Conservation (phyloP, 164 flowering plant genomes). For the Houttuynia cordata region DNA sequence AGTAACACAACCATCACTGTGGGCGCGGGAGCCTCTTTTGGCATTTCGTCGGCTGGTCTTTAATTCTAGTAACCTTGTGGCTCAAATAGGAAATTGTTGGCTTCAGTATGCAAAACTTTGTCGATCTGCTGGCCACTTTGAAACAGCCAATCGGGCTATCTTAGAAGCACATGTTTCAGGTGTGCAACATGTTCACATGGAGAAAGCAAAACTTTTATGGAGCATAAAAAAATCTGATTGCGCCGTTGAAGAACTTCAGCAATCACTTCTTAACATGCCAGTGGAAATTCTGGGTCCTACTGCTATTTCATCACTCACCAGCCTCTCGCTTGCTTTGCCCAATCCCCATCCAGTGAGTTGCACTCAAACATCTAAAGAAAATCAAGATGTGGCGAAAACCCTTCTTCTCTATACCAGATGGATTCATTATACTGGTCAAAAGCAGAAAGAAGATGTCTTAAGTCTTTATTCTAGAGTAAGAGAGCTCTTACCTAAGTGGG, state of each 20-base stretch:
- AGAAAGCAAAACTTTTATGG: constrained; percentile 97
- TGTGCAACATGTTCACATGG: constrained; percentile 81
- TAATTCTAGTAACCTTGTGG: constrained; percentile 66
- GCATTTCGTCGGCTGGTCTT: constrained; percentile 86
- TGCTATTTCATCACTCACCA: constrained; percentile 67
- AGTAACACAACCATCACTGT: constrained; percentile 84
- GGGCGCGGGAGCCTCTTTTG: constrained; percentile 96
- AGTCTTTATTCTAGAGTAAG: constrained; percentile 74
- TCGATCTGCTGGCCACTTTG: constrained; percentile 94
- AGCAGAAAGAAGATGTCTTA: constrained; percentile 95
- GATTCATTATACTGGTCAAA: constrained; percentile 96
- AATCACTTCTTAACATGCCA: constrained; percentile 82
- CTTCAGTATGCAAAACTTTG: constrained; percentile 96
- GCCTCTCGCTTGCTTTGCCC: constrained; percentile 56
- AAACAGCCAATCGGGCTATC: constrained; percentile 90
- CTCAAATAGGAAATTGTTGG: constrained; percentile 90
- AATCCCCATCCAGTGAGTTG: constrained; percentile 33
- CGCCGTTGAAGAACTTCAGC: constrained; percentile 88
- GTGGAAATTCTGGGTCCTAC: constrained; percentile 70
- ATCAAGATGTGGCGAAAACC: constrained; percentile 65
- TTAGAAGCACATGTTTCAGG: constrained; percentile 83
- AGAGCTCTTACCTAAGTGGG: constrained; percentile 96
- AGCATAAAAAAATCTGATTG: constrained; percentile 75
- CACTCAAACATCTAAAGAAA: constrained; percentile 51
- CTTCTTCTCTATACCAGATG: constrained; percentile 91